Base-by-base conservation (phyloP, 2,329 filamentous ascomycete species). In the Spiromastix sp. region DNA sequence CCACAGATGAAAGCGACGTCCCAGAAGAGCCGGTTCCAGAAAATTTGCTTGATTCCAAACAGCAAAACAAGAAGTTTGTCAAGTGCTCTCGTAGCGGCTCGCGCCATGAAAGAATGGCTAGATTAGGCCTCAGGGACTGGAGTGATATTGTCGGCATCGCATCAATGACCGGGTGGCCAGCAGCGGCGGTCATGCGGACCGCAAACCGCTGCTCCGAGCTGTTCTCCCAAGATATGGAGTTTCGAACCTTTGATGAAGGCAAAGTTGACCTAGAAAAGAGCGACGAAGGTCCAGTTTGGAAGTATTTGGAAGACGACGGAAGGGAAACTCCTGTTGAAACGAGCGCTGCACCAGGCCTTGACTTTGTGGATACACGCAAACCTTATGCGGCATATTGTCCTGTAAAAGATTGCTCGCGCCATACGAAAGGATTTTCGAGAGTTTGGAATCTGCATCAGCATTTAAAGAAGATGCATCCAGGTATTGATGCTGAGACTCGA, bases 121-220 rank as follows among this genome's bases (percentile, higher is more conserved):
- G 41, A 35, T 48, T 50, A 22, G 51, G 52, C 18, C 61, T 76
- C 9, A 72, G 82, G 15, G 82, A 93, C 60, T 96, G 89, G 89
- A 81, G 77, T 45, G 84, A 93, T 45, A 72, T 95, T 2, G 61
- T 95, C 18, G 83, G 83, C 1, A 69, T 85, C 1, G 89, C 89
- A 2, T 72, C 83, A 0, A 61, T 93, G 32, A 73, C 73, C 2
- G 85, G 82, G 0, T 87, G 86, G 58, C 64, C 81, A 1, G 57
- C 67, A 0, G 56, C 63, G 1, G 80, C 77, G 1, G 59, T 95
- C 9, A 71, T 77, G 34, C 73, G 83, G 19, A 73, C 85, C 0
- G 72, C 81, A 2, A 68, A 77, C 49, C 72, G 89, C 32, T 96
- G 87, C 49, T 74, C 81, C 2, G 64, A 72, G 30, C 63, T 94